Conservation (phyloP, 306 rosid species). For the Chamaecrista fasciculata region DNA sequence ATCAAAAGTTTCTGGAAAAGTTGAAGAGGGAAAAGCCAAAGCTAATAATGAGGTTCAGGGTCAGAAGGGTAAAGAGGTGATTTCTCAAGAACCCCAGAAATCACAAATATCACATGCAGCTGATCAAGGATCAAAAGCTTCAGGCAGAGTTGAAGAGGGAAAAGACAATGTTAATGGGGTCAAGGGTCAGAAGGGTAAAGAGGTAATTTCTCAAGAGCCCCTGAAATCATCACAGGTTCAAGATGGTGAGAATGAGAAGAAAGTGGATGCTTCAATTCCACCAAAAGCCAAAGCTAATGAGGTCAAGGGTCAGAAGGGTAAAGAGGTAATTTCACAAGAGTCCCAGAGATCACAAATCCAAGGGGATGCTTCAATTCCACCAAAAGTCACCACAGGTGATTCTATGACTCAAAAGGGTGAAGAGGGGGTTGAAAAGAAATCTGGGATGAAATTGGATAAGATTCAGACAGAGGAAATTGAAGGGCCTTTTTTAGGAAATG, state of each 20-base stretch:
- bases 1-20: background rate
- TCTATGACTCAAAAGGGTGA: background rate
- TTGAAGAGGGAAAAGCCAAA: background rate
- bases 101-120: too few species aligned
- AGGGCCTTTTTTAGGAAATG: background rate
- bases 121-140: background rate
- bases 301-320: background rate
- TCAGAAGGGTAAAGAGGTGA: background rate
- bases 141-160: background rate
- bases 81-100: background rate
- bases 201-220: background rate
- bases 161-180: background rate
- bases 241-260: background rate
- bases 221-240: background rate
- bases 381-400: background rate
- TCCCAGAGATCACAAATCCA: background rate
- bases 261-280: background rate
- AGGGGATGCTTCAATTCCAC: background rate
- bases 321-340: background rate
- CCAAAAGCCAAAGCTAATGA: background rate
- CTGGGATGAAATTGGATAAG: constrained; percentile 18
- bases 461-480: constrained; percentile 20
- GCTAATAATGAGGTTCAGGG: background rate
- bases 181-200: background rate
- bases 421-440: background rate